phyloP scores from a whole-genome alignment of 1,284 basidiomycete genomes.

The Pseudozyma hubeiensis region DNA sequence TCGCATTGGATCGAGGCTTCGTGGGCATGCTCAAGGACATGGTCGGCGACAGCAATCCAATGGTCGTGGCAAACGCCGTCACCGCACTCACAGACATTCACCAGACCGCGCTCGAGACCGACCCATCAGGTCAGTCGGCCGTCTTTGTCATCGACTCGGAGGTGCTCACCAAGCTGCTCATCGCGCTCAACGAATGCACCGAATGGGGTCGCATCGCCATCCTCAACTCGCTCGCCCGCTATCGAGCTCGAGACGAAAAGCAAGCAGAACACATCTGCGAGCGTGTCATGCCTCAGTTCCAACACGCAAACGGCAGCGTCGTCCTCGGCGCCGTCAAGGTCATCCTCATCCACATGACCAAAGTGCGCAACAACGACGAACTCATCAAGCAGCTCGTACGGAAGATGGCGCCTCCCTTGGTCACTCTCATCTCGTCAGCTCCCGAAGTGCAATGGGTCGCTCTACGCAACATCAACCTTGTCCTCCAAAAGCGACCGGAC shows the following conservation, averaged over 20 bases:
- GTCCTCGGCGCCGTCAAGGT: conserved; percentile 96
- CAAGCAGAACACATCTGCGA: conserved; percentile 99
- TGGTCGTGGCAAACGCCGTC: conserved; percentile 97
- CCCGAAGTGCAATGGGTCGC: conserved; percentile 93
- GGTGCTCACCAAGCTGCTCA: conserved; percentile 87
- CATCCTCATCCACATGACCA: conserved; percentile 78
- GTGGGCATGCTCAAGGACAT: conserved; percentile 84
- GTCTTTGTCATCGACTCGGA: conserved; percentile 84
- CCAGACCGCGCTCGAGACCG: conserved; percentile 67
- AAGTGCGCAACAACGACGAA: conserved; percentile 79
- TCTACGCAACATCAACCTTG: conserved; percentile 92
- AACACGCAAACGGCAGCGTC: conserved; percentile 94
- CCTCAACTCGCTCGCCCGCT: conserved; percentile 85
- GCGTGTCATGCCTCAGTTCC: conserved; percentile 96
- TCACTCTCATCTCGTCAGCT: conserved; percentile 75
- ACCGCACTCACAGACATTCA: conserved; percentile 95
- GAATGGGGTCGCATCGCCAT: conserved; percentile 98
- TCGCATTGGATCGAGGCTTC: conserved; percentile 95
- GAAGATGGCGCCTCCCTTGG: conserved; percentile 97
- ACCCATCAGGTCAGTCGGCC: conserved; percentile 69
- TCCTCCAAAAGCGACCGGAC: conserved; percentile 90
- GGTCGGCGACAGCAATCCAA: conserved; percentile 95
- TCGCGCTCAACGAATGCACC: conserved; percentile 96
- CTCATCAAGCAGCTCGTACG: conserved; percentile 86
- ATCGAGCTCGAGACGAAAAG: conserved; percentile 81